Base-by-base conservation (phyloP, 768 basidiomycete species). In the Mycena capillaripes region DNA sequence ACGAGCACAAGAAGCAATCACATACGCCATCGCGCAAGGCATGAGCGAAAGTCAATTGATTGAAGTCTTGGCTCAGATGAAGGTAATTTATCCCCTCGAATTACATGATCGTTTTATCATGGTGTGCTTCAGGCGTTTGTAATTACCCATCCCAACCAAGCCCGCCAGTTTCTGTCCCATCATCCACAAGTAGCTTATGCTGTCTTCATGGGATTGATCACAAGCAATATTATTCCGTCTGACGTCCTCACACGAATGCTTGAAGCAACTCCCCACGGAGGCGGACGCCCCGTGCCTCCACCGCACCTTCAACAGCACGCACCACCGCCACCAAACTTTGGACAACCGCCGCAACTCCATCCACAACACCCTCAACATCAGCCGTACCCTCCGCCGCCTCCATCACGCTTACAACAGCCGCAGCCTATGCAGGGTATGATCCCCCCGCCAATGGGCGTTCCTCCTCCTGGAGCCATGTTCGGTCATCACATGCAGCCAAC, bases 31-130 rank as follows among this genome's bases (percentile, higher is more conserved):
- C 53, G 97, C 94, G 21, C 9, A 58, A 48, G 90, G 86, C 32
- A 94, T 97, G 86, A 89, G 90, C 64, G 95, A 96, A 0, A 87
- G 85, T 44, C 95, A 97, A 78, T 85, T 97, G 73, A 91, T 97
- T 83, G 97, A 99, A 82, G 93, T 98, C 11, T 85, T 99, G 75
- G 94, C 94, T n/a, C 96, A 98, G 81, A 97, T 97, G 94, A 99
- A 99, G 92, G 98, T 97, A 80, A 78, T 88, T 82, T 61, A 57
- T 21, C 66, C 58, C 76, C 52, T 46, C 40, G 57, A 52, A 32
- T 67, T 70, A 76, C 56, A 72, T 70, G 53, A 36, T 59, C 40
- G 30, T 50, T 44, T 50, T 34, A 64, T 56, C 36, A 48, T 32
- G 36, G 12, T 40, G 59, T 66, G 63, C 44, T 62, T 53, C n/a